Percentiles rank a stretch among this genome's conserved stretches.
Evolutionary conservation across 352 stramenopile species (phyloP).

Genomic region (Phytophthora ramorum): DNA sequence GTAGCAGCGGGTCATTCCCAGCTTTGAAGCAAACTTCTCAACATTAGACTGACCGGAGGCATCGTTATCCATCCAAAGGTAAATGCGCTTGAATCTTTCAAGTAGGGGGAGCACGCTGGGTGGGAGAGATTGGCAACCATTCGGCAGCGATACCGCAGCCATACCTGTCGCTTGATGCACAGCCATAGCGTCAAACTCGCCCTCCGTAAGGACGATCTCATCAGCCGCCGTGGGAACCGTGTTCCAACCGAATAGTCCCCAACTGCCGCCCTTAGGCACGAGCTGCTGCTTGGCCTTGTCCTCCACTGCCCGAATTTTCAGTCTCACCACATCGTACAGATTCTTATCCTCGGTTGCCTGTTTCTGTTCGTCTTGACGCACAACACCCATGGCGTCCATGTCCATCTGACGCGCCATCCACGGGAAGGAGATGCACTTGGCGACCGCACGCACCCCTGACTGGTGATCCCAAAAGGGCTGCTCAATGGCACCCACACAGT

Average conservation of each 20-base stretch:
- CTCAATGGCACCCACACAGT: conserved; percentile 89
- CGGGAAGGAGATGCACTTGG: conserved; percentile 95
- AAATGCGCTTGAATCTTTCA: conserved; percentile 97
- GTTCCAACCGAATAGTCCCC: conserved; percentile 99
- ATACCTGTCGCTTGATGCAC: conserved; percentile 96
- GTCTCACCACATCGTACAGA: conserved; percentile 76
- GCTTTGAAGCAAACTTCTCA: conserved; percentile 97
- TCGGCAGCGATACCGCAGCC: conserved; percentile 95
- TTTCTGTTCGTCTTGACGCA: conserved; percentile 49
- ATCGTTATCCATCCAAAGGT: conserved; percentile 99
- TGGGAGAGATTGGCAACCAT: conserved; percentile 96
- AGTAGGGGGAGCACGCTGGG: conserved; percentile 95
- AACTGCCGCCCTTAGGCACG: conserved; percentile 93
- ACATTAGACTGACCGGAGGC: conserved; percentile 93
- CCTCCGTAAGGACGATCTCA: conserved; percentile 97
- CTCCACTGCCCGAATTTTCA: conserved; percentile 87
- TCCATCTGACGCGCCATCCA: conserved; percentile 93
- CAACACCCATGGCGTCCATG: conserved; percentile 83
- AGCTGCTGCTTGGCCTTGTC: conserved; percentile 90
- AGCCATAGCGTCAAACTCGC: conserved; percentile 97
- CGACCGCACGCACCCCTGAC: conserved; percentile 51
- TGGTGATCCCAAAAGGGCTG: conserved; percentile 83
- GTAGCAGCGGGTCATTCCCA: conserved; percentile 92
- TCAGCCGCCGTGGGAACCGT: conserved; percentile 89
- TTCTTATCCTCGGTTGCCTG: conserved; percentile 64